Conservation (phyloP, 1,284 basidiomycete species). For the Coniferiporia sulphurascens region DNA sequence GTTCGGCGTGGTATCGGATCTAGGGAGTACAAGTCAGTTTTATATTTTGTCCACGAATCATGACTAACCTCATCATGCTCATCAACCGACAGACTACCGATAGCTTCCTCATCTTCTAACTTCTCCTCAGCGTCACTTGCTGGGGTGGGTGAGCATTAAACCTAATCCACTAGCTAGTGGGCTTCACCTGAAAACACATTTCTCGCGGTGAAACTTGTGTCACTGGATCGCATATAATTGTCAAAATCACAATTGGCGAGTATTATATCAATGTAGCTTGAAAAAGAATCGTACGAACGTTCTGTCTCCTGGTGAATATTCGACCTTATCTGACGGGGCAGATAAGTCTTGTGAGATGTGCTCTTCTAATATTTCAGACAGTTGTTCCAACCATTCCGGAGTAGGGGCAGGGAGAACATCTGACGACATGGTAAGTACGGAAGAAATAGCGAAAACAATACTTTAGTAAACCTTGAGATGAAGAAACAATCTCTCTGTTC, state of each 20-base stretch:
- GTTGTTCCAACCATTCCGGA: slow-evolving; percentile 33
- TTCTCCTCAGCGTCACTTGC: slow-evolving; percentile 18
- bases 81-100: slow-evolving; percentile 74
- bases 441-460: not conserved
- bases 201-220: not conserved
- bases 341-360: not conserved
- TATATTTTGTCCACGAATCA: not conserved
- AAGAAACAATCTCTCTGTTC: slow-evolving; percentile 69
- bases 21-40: slow-evolving; percentile 24
- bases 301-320: not conserved
- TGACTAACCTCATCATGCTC: slow-evolving; percentile 67
- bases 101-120: slow-evolving; percentile 41
- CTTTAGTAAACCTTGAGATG: slow-evolving; percentile 38
- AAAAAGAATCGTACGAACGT: too few species aligned
- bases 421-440: not conserved
- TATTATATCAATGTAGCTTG: not conserved
- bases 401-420: slow-evolving; percentile 24
- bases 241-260: too few species aligned
- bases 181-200: not conserved
- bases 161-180: not conserved
- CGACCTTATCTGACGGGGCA: not conserved
- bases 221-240: not conserved
- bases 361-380: slow-evolving; percentile 1
- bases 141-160: not conserved
- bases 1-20: slow-evolving; percentile 73